Conservation (phyloP, 441 rosid genomes). For the Syzygium malaccense region DNA sequence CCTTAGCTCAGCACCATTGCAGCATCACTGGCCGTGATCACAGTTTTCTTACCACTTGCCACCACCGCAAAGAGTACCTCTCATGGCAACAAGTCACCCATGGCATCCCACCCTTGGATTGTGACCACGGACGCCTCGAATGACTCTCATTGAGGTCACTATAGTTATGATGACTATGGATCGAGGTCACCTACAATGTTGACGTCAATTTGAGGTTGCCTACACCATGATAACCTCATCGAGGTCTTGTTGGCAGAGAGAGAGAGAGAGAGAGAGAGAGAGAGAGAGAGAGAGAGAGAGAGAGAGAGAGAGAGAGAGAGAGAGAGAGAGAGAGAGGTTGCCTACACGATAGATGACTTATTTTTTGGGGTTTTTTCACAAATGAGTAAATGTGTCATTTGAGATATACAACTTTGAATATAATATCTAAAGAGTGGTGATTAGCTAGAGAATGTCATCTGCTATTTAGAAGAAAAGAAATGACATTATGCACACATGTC, state of each 20-base stretch:
- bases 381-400: background rate
- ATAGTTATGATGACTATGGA: background rate
- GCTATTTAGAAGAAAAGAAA: background rate
- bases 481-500: background rate
- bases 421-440: background rate
- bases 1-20: background rate
- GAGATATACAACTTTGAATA: background rate
- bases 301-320: background rate
- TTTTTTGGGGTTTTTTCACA: background rate
- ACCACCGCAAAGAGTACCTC: background rate
- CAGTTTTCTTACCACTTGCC: background rate
- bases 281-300: background rate
- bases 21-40: background rate
- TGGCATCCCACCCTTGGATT: background rate
- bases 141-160: background rate
- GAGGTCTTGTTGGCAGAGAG: background rate
- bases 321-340: fast-evolving
- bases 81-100: background rate
- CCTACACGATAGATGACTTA: background rate
- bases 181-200: background rate
- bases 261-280: background rate
- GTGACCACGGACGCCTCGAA: background rate
- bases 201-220: background rate
- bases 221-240: background rate
- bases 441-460: background rate